Percentiles rank a stretch among this genome's conserved stretches.
Evolutionary conservation across 805 yeast species (phyloP).

Genomic region (Lipomyces oligophaga): DNA sequence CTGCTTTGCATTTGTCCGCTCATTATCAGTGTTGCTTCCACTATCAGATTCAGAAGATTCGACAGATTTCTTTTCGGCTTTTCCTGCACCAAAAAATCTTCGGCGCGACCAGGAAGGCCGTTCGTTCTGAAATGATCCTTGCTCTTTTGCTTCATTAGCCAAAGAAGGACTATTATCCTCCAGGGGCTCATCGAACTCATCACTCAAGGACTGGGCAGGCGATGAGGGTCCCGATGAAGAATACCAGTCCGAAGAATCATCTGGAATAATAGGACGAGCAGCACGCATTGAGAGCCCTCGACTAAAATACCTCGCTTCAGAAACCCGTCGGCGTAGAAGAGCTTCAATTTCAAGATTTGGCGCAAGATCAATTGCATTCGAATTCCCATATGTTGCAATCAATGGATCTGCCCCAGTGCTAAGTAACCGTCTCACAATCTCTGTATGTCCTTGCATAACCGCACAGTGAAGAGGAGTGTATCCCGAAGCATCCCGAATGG

Average conservation of each 20-base stretch:
- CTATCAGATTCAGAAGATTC: too few relatives aligned
- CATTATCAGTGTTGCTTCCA: constrained; percentile 1
- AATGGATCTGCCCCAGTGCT: constrained; percentile 61
- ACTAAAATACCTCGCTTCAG: background rate
- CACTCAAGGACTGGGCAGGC: constrained; percentile 21
- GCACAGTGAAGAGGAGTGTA: constrained; percentile 88
- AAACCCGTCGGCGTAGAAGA: constrained; percentile 4
- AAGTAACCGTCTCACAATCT: constrained; percentile 56
- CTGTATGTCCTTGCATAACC: constrained; percentile 66
- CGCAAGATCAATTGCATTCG: constrained; percentile 32
- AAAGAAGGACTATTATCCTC: constrained; percentile 2
- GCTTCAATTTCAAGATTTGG: constrained; percentile 4
- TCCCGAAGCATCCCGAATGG: constrained; percentile 73
- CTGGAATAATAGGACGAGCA: background rate
- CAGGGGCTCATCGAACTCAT: constrained; percentile 11
- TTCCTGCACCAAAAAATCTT: constrained; percentile 5
- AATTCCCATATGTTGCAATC: constrained; percentile 50
- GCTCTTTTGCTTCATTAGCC: constrained; percentile 1
- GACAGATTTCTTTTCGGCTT: too few relatives aligned
- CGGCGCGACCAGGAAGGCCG: constrained; percentile 8
- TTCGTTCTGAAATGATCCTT: constrained; percentile 5
- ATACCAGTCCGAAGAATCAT: constrained; percentile 28
- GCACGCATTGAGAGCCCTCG: too few relatives aligned
- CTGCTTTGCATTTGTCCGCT: constrained; percentile 6
- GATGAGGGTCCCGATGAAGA: constrained; percentile 27